Evolutionary conservation across 768 basidiomycete genomes (phyloP).

Genomic region (Tubosaeta brunneosetosa): DNA sequence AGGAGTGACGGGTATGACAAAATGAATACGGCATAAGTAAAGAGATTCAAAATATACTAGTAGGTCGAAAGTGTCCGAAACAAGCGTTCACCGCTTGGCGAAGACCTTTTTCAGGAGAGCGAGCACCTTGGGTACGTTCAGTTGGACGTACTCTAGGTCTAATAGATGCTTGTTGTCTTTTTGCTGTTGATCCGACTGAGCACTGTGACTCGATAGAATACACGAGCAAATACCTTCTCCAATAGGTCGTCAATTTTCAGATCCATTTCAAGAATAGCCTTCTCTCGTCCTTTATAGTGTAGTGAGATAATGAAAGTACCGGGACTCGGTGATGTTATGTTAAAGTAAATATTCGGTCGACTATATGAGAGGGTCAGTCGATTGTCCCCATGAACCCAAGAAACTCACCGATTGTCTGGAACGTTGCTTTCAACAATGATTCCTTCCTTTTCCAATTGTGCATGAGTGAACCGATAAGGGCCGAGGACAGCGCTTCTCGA

Average conservation of each 20-base stretch:
- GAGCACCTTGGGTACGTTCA: conserved; percentile 94
- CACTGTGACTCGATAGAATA: background rate
- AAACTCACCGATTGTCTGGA: conserved; percentile 85
- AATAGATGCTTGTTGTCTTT: conserved; percentile 96
- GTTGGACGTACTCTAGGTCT: conserved; percentile 95
- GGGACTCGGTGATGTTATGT: conserved; percentile 94
- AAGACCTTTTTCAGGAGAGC: conserved; percentile 92
- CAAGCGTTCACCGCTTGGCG: conserved; percentile 63
- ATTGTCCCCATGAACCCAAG: background rate
- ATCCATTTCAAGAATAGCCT: conserved; percentile 99
- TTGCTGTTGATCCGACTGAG: conserved; percentile 59
- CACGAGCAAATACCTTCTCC: conserved; percentile 69
- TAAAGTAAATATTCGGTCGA: conserved; percentile 98
- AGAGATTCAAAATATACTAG: conserved; percentile 13
- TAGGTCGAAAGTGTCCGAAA: conserved; percentile 7
- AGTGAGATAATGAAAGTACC: conserved; percentile 98
- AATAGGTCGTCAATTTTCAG: conserved; percentile 96
- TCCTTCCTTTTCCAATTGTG: conserved; percentile 97
- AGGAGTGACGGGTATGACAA: conserved; percentile 30
- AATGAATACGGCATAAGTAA: conserved; percentile 34
- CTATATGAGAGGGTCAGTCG: conserved; percentile 36
- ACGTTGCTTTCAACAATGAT: conserved; percentile 99
- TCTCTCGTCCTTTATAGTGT: conserved; percentile 98
- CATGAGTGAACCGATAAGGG: conserved; percentile 96
- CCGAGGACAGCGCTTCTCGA: conserved; percentile 82